Conservation (phyloP, 768 basidiomycete species). For the Galerina marginata region DNA sequence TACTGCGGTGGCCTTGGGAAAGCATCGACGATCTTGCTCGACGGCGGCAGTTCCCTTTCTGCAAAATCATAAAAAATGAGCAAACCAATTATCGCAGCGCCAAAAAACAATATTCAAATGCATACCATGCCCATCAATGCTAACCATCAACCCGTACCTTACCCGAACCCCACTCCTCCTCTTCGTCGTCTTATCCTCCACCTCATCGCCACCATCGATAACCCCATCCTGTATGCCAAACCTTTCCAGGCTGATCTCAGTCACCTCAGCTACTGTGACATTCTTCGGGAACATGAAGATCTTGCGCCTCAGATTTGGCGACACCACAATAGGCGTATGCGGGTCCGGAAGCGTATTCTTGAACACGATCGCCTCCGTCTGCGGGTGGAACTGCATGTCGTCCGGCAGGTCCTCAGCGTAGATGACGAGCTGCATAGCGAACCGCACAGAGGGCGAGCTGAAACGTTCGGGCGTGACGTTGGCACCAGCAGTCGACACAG, state of each 20-base stretch:
- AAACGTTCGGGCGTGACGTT: conserved; percentile 74
- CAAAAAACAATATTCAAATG: too few species aligned
- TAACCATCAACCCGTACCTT: conserved; percentile 78
- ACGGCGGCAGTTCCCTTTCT: conserved; percentile 83
- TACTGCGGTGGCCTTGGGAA: conserved; percentile 76
- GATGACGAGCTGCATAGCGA: conserved; percentile 86
- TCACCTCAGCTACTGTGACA: conserved; percentile 94
- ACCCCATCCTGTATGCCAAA: conserved; percentile 98
- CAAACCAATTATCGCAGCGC: conserved; percentile 6
- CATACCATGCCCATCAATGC: conserved; percentile 69
- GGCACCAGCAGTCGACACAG: conserved; percentile 41
- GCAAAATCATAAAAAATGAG: conserved; percentile 9
- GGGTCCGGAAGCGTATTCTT: conserved; percentile 70
- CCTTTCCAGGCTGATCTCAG: conserved; percentile 88
- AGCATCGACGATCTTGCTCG: conserved; percentile 85
- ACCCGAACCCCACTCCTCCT: conserved; percentile 79
- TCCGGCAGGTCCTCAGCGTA: conserved; percentile 93
- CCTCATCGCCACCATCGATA: conserved; percentile 97
- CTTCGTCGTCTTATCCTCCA: conserved; percentile 91
- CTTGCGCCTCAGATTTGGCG: conserved; percentile 71
- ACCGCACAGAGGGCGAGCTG: conserved; percentile 82
- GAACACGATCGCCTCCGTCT: conserved; percentile 93
- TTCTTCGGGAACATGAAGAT: conserved; percentile 94
- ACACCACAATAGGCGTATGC: conserved; percentile 53
- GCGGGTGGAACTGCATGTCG: conserved; percentile 92